Evolutionary conservation across 2,329 filamentous ascomycete genomes (phyloP), one percentile per base, ranked within the genome.

Genomic region (Phaeosphaeria sp.): DNA sequence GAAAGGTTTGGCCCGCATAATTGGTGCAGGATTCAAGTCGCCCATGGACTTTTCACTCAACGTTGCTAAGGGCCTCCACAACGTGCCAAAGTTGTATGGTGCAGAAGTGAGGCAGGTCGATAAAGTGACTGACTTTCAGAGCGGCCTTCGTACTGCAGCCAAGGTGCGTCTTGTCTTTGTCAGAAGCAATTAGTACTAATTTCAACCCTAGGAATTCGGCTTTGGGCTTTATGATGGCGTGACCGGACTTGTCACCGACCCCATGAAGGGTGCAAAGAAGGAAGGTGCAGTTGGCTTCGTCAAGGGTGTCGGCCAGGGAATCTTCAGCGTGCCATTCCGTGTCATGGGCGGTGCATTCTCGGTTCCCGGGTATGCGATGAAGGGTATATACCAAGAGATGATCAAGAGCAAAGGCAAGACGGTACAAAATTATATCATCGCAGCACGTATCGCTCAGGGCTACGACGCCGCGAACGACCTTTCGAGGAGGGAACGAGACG

Each of bases 41-140:
- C 93, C 93, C 0, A 89, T 95, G 83, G 92, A 96, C 73, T 90
- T 97, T 62, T 91, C 91, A 42, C 79, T 97, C 43, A 90, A 90
- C 0, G 78, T 97, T 39, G 90, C 93, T 0, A 90, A 90, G 74
- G 93, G 93, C 0, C 96, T 97, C 73, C 90, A 94, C 72, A 97
- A 97, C 67, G 89, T 91, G 6, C 93, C 93, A 0, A 89, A 87
- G 65, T 80, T 97, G 0, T 97, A 97, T 72, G 90, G 93, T 43
- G 93, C 96, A 68, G 87, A 91, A 1, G 88, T 97, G 0, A 85
- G 91, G 9, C 89, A 90, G n/a, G 81, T 85, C 0, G 90, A 92
- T 56, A 92, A 91, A 66, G 90, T 97, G 4, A 93, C 90, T 0
- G 90, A 89, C 51, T 80, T 96, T 50, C 84, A 87, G 52, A 91